A percentile compares a stretch with the other conserved stretches of the same genome.
These are phyloP conservation scores for Ascochyta rabiei DNA, from an alignment of 2,329 filamentous ascomycete genomes.

Conservation along the genomic window DNA sequence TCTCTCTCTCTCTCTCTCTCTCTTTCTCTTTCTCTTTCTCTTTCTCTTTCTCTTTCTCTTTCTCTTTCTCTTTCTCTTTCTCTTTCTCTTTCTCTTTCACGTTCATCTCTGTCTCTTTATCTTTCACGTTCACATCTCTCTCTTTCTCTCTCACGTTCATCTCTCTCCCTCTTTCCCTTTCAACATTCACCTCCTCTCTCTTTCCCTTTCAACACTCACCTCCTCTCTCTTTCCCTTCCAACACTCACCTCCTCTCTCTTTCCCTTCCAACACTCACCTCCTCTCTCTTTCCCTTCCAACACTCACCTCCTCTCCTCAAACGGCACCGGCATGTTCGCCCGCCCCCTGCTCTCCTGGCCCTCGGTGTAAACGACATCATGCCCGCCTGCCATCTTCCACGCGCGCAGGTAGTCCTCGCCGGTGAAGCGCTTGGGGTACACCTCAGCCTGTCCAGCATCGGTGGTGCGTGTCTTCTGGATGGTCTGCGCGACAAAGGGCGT, in stretches of 20 bases:
- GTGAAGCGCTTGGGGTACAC: constrained; percentile 36
- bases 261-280: no score
- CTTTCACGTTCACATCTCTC: no score
- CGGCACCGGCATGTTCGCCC: constrained; percentile 31
- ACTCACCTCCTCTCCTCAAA: constrained; percentile 33
- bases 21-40: constrained; percentile 30
- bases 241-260: no score
- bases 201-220: no score
- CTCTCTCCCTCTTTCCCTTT: not conserved
- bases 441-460: constrained; percentile 16
- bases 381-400: constrained; percentile 44
- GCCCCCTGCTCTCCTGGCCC: not conserved
- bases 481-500: constrained; percentile 76
- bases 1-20: constrained; percentile 23
- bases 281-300: no score
- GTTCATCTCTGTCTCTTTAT: no score
- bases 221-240: no score
- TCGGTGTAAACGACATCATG: constrained; percentile 30
- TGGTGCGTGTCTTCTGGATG: constrained; percentile 52
- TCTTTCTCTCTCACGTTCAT: not conserved
- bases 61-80: no score
- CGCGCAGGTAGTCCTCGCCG: constrained; percentile 41
- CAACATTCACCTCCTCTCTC: no score
- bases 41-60: no score
- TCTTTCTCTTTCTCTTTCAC: no score